Percentiles rank a stretch among this genome's conserved stretches.
These are phyloP conservation scores for Grifola frondosa DNA, from an alignment of 1,284 basidiomycete species.

Conservation along the genomic window DNA sequence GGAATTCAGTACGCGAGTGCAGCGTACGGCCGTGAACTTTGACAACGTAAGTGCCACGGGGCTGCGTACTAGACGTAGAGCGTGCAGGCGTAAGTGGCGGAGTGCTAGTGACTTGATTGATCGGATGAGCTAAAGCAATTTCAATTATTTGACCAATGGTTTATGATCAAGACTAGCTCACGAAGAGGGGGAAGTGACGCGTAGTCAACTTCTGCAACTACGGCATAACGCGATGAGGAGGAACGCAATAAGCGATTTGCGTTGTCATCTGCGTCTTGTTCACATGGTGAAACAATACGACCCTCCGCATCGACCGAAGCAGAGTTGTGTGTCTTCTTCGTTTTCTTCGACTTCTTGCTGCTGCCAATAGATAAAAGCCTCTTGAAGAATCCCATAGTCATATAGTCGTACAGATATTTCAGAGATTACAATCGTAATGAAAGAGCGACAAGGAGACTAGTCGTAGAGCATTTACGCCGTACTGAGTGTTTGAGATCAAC, in stretches of 20 bases:
- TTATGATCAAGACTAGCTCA: conserved; percentile 39
- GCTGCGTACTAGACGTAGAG: conserved; percentile 44
- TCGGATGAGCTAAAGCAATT: conserved; percentile 61
- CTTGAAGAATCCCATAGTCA: conserved; percentile 65
- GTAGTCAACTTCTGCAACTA: conserved; percentile 55
- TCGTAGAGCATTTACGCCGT: too few relatives aligned
- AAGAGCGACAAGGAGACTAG: too few relatives aligned
- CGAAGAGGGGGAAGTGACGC: conserved; percentile 62
- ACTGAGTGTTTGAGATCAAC: too few relatives aligned
- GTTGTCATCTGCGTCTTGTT: conserved; percentile 52
- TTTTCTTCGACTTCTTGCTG: conserved; percentile 60
- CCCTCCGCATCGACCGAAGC: conserved; percentile 26
- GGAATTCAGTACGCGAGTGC: conserved; percentile 63
- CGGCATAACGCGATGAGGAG: conserved; percentile 63
- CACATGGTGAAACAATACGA: conserved; percentile 16
- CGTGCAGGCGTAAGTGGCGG: conserved; percentile 43
- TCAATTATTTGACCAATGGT: too few relatives aligned
- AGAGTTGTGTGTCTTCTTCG: conserved; percentile 25
- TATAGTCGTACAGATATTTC: conserved; percentile 6
- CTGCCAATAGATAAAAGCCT: conserved; percentile 68
- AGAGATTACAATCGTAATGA: conserved; percentile 2
- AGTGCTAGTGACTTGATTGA: conserved; percentile 51
- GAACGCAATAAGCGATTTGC: conserved; percentile 64
- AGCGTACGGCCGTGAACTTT: conserved; percentile 62
- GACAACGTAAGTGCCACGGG: conserved; percentile 65